Evolutionary conservation across 805 yeast genomes (phyloP), one percentile per base, ranked within the genome.

Genomic region (Ascoidea tarda): DNA sequence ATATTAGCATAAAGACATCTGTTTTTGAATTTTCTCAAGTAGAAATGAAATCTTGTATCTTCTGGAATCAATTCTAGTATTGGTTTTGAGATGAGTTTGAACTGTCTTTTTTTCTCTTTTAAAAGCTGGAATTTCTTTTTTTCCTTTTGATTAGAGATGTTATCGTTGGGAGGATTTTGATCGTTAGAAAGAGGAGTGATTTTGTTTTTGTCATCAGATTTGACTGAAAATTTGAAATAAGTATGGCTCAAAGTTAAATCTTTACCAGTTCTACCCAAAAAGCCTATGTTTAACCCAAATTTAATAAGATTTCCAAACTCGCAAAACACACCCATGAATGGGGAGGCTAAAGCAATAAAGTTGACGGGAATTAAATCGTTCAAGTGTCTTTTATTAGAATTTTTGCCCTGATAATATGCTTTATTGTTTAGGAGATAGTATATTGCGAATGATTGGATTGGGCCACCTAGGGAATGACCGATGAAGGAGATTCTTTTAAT

Each of bases 391-490:
- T 53, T 16, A 46, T 54, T 52, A 16, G 44, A 38, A 42, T 53
- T 53, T 28, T 48, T 32, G 2, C 54, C 53, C 2, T 49, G 42
- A 5, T 32, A 46, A 46, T 52, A 56, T 28, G 57, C 57, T 21
- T 52, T 32, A 46, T 56, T 78, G 57, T 67, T 68, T 51, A 75
- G 76, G 28, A 93, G 75, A 62, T 88, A 84, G 2, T 91, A 93
- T 46, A 93, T 72, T 1, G 98, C 95, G 73, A 86, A 91, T 0
- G 95, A 80, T 68, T 91, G 97, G 6, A 85, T 85, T 16, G 87
- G 77, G 0, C 99, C 99, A 16, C 99, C 99, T 32, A 93, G 69
- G 0, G 98, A 91, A 66, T 93, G 99, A 1, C 93, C 96, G 21
- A 93, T 71, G 60, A 93, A 90, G 2, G 98, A 91, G 5, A 91